These are phyloP conservation scores for Triadica sebifera DNA, from an alignment of 345 rosid genomes.

Conservation along the genomic window DNA sequence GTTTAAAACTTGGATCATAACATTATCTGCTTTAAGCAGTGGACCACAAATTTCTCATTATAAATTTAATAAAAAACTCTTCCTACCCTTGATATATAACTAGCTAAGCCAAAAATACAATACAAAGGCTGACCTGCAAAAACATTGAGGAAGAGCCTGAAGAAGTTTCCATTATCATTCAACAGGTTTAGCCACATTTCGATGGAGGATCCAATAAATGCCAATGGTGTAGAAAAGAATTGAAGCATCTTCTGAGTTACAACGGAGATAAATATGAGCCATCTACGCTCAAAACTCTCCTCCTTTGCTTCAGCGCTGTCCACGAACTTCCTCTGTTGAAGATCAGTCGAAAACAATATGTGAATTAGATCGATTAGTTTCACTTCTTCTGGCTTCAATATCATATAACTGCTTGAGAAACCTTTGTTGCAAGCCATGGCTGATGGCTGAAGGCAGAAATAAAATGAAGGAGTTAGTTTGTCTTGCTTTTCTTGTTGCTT, in stretches of 20 bases:
- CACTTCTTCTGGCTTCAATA: constrained; percentile 54
- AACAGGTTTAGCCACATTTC: constrained; percentile 55
- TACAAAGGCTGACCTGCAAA: constrained; percentile 24
- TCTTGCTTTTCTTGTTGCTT: background rate
- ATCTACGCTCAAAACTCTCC: constrained; percentile 43
- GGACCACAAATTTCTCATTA: no score
- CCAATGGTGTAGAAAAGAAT: constrained; percentile 37
- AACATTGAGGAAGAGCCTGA: constrained; percentile 32
- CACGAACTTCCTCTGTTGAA: constrained; percentile 40
- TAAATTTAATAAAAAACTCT: no score
- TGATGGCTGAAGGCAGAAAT: no score
- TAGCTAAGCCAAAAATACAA: background rate
- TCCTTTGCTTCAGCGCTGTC: constrained; percentile 36
- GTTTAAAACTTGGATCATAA: no score
- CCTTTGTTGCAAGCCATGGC: constrained; percentile 31
- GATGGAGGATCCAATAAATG: constrained; percentile 35
- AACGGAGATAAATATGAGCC: constrained; percentile 57
- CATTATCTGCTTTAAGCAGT: no score
- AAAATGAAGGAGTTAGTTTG: background rate
- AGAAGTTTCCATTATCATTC: constrained; percentile 32
- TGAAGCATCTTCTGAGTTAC: constrained; percentile 43
- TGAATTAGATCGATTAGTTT: constrained; percentile 41
- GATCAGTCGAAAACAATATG: constrained; percentile 40
- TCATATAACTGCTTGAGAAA: constrained; percentile 43
- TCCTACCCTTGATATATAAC: no score